Evolutionary conservation across 495 filamentous ascomycete genomes (phyloP), one percentile per base, ranked within the genome.

Genomic region (Talaromyces stipitatus): DNA sequence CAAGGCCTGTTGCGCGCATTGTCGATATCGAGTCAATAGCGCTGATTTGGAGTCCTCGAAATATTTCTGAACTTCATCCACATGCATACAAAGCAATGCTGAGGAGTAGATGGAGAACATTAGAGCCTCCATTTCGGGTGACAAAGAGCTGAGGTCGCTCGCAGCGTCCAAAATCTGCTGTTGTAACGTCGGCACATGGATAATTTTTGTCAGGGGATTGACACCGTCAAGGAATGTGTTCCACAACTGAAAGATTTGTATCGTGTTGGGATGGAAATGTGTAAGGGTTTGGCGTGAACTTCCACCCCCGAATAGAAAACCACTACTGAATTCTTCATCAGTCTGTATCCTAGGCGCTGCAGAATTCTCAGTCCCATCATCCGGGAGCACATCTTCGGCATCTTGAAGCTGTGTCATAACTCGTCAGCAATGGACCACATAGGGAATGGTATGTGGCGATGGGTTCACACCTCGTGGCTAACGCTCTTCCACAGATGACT

Each of bases 231-330:
- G 75, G 61, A 80, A 89, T 1, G 77, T 76, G 64, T 89, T 85
- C 86, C 87, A 90, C 5, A 91, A 66, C 50, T 77, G 73, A 61
- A 90, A 84, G 20, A 90, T 85, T 56, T 90, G 86, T 53, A 89
- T 76, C 6, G 83, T 69, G 3, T 68, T 66, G 1, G 88, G 88
- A 70, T 92, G 88, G n/a, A 83, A 64, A 43, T 58, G 54, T 10
- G 60, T 61, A 1, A 73, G 62, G 9, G 41, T 58, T 30, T 60
- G 48, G 26, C 33, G 55, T 2, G 54, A 54, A 4, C 30, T 57
- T 14, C 14, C 23, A 27, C 61, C 45, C 27, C 55, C 58, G 12
- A 69, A 53, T 7, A 73, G 62, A 46, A 71, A 54, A 20, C 51
- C 56, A 30, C 36, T 57, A 47, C 18, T 70, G 58, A 38, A 26